Conservation (phyloP, 208 protist species). For the Hexamita inflata region DNA sequence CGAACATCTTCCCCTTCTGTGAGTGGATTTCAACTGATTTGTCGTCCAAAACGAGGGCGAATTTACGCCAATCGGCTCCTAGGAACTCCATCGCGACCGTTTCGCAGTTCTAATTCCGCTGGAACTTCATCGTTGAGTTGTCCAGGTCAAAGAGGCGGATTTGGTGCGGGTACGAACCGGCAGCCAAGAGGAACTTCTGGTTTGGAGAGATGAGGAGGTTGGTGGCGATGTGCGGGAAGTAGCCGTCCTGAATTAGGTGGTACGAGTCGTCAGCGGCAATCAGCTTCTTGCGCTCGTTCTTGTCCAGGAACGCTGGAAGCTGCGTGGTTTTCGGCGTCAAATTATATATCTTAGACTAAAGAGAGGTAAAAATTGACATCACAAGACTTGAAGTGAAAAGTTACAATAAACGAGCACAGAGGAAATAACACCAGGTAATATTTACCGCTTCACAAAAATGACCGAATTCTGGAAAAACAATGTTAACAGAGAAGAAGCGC, state of each 20-base stretch:
- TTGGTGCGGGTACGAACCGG: background rate
- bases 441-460: too few species aligned
- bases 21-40: background rate
- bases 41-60: background rate
- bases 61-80: background rate
- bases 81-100: background rate
- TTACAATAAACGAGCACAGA: too few species aligned
- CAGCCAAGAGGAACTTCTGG: background rate
- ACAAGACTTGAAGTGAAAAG: too few species aligned
- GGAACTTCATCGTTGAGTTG: background rate
- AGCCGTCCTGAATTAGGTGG: background rate
- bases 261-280: background rate
- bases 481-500: too few species aligned
- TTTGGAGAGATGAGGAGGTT: background rate
- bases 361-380: too few species aligned
- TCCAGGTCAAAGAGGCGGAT: slow-evolving; percentile 21
- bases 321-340: background rate
- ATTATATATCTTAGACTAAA: slow-evolving; percentile 11
- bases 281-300: background rate
- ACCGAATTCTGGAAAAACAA: too few species aligned
- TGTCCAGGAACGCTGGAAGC: background rate
- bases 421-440: too few species aligned
- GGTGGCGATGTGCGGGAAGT: background rate
- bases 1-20: background rate
- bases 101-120: background rate